Base-by-base conservation (phyloP, 2,329 filamentous ascomycete species). In the Pestalotiopsis fici region DNA sequence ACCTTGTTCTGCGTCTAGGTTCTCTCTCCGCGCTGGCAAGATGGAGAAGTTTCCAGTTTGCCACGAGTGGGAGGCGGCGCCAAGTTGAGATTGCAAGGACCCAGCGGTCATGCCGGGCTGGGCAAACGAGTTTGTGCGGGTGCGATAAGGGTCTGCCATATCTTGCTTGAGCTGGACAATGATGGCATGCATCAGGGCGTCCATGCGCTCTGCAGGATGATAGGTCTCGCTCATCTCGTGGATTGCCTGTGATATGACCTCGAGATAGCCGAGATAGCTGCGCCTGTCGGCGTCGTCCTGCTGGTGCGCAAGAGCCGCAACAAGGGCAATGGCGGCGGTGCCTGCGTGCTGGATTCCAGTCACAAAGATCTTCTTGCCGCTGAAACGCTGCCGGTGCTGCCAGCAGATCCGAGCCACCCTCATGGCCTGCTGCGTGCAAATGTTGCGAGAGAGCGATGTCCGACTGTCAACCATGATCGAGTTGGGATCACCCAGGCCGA, bases 381-480 rank as follows among this genome's bases (percentile, higher is more conserved):
- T 82, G 64, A 86, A 86, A 3, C 83, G 79, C 72, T 86, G 83
- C 0, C 85, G 80, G 69, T 87, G 85, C 68, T 86, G 85, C 83
- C 83, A 86, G 71, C 87, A 87, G 67, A 87, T 86, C 25, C 82
- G 79, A 0, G 85, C 82, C 0, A 87, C 83, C 0, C 83, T 77
- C 66, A 87, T 83, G 3, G 86, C 85, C 68, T 87, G 85, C 63
- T 86, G 85, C 0, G 84, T 86, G 75, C 85, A 87, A 65, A 86
- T 85, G 64, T 80, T 83, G 21, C 86, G 80, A 3, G 84, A 85
- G 27, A 87, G 72, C 4, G 81, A 80, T 4, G 79, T 82, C 68
- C 82, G 82, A 66, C 74, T 79, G 68, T 82, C 80, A 66, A 81
- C 80, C 43, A 81, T 76, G 23, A 78, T 76, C 13, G 76, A 76